These are phyloP conservation scores for Candida nonsorbophila DNA, from an alignment of 805 yeast species.

Conservation along the genomic window DNA sequence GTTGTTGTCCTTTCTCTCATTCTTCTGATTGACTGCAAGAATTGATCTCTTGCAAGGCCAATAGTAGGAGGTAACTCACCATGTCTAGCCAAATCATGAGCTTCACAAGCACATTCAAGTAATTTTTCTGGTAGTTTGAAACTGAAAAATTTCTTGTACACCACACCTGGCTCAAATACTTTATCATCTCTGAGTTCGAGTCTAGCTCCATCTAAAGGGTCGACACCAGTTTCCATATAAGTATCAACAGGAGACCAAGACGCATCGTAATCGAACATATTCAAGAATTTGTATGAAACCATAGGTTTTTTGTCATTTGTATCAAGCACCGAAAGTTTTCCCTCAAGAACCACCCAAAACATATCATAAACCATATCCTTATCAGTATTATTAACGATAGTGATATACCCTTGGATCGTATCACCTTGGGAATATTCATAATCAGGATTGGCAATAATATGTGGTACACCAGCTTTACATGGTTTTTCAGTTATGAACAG, in stretches of 20 bases:
- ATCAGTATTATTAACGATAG: slow-evolving; percentile 24
- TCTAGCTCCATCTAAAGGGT: slow-evolving; percentile 28
- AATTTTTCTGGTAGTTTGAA: slow-evolving; percentile 34
- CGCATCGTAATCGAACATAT: slow-evolving; percentile 38
- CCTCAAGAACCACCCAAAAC: slow-evolving; percentile 38
- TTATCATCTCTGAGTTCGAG: slow-evolving; percentile 18
- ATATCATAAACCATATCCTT: slow-evolving; percentile 27
- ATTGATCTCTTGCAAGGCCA: slow-evolving; percentile 27
- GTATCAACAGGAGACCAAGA: slow-evolving; percentile 34
- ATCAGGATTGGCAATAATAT: slow-evolving; percentile 22
- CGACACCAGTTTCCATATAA: slow-evolving; percentile 19
- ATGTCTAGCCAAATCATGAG: slow-evolving; percentile 30
- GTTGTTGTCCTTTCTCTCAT: slow-evolving; percentile 17
- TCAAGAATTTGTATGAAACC: slow-evolving; percentile 25
- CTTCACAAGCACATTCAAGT: slow-evolving; percentile 29
- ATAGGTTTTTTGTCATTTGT: slow-evolving; percentile 7
- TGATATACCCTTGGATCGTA: slow-evolving; percentile 29
- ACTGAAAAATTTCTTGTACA: slow-evolving; percentile 35
- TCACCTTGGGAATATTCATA: slow-evolving; percentile 36
- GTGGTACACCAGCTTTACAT: slow-evolving; percentile 17
- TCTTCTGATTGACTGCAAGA: slow-evolving; percentile 14
- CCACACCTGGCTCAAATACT: slow-evolving; percentile 23
- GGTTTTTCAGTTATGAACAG: slow-evolving; percentile 28
- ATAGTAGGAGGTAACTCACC: slow-evolving; percentile 31
- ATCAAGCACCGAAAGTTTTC: slow-evolving; percentile 17